Evolutionary conservation across 2,329 filamentous ascomycete species (phyloP), one percentile per base, ranked within the genome.

Genomic region (Diaporthe longicolla): DNA sequence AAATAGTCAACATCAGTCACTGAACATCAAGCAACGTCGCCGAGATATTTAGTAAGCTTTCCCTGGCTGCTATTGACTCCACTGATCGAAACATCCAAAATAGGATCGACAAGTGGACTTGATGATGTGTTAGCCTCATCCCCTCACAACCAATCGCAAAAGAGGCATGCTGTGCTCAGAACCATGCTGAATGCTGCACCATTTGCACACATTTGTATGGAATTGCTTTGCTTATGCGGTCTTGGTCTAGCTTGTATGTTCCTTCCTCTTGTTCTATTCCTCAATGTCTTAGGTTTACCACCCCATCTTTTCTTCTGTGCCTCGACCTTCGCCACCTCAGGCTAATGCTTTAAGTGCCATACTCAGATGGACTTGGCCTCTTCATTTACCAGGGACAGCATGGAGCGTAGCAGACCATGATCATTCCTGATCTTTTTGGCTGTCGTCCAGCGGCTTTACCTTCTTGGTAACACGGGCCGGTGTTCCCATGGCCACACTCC

Each of bases 381-480:
- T 5, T 15, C 21, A n/a, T 21, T 32, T 21, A n/a, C 19, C 3
- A 8, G 13, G 19, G 29, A 35, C 1, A 21, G 4, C 32, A 11
- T n/a, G 6, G 10, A 58, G 10, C 19, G 9, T 15, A 13, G n/a
- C 48, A 24, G 21, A n/a, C 19, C 10, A 26, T 13, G 37, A 43
- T 61, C 37, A 61, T 6, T 58, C 43, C n/a, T 26, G n/a, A 6
- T 52, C 10, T 15, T 26, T 15, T 26, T 26, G 11, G 4, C 35
- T 13, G 7, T 65, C 29, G 6, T 65, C 43, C 21, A 48, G 6
- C 43, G 61, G 19, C 43, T 65, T 65, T 2, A 88, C 83, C 74
- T 82, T 86, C 80, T 85, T 88, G 24, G 87, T 80, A 0, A 89
- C 86, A 75, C 79, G 83, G 0, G 87, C 87, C 3, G 87, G 87